These are phyloP conservation scores for Peziza echinospora DNA, from an alignment of 495 filamentous ascomycete genomes.

Conservation along the genomic window DNA sequence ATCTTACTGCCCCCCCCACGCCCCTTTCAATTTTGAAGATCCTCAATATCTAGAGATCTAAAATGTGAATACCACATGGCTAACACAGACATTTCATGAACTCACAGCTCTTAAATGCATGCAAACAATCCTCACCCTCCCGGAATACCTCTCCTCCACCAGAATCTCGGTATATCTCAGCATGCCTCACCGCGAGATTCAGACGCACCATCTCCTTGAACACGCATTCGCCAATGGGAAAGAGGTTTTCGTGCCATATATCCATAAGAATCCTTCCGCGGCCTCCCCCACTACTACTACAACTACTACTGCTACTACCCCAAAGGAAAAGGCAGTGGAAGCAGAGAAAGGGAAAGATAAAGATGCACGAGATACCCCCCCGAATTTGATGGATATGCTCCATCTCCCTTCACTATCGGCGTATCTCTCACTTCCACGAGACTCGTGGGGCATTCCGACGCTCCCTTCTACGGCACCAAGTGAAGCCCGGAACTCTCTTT, in stretches of 20 bases:
- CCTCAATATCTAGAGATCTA: no score
- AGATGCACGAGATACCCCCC: conserved; percentile 12
- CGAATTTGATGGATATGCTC: conserved; percentile 66
- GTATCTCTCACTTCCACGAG: conserved; percentile 49
- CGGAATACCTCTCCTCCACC: conserved; percentile 12
- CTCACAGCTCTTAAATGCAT: conserved; percentile 13
- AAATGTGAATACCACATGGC: no score
- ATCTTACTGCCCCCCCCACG: no score
- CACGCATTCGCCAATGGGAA: conserved; percentile 26
- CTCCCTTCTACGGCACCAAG: conserved; percentile 38
- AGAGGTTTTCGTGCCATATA: conserved; percentile 50
- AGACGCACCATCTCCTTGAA: conserved; percentile 27
- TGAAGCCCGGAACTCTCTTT: conserved; percentile 45
- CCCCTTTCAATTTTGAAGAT: no score
- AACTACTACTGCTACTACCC: conserved; percentile 23
- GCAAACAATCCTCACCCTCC: conserved; percentile 12
- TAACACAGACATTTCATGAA: no score
- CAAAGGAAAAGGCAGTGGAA: no score
- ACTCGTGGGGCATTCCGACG: conserved; percentile 84
- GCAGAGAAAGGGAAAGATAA: no score
- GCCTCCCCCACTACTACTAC: conserved; percentile 70
- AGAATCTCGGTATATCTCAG: conserved; percentile 74
- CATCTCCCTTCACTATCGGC: conserved; percentile 48
- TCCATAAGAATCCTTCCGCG: conserved; percentile 31
- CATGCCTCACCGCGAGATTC: conserved; percentile 69